Base-by-base conservation (phyloP, 805 yeast genomes). In the Wickerhamomyces pijperi region DNA sequence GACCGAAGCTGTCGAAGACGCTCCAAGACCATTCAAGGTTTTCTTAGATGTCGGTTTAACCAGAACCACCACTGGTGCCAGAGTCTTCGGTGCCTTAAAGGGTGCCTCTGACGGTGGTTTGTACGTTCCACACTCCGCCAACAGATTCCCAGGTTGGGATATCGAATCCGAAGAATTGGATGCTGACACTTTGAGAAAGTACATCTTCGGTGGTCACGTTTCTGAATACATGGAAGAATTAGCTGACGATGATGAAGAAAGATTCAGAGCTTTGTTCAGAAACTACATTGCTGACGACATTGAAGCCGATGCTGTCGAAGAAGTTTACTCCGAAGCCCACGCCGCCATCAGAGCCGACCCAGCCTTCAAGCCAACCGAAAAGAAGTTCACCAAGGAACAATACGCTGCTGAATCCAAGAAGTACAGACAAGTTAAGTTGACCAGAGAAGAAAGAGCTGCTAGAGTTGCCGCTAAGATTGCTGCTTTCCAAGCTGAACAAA, bases 121-220 rank as follows among this genome's bases (percentile, higher is more conserved):
- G 63, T 86, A 83, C 88, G 76, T 92, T 65, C 98, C 98, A 58
- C 98, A 92, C 88, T 86, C 95, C 59, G 84, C 95, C 65, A 88
- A 88, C 80, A 88, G 98, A 82, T 92, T 88, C 95, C 98, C 98
- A 72, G 98, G 98, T 76, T 92, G 90, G 94, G 98, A 92, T 72
- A 85, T 90, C 61, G 98, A 92, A 78, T 64, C 82, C 60, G 95
- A 92, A 77, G 98, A 92, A 76, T 80, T 92, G 61, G 98, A 92
- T 66, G 86, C 96, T 60, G 98, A 92, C 67, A 70, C 78, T 57
- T 80, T 92, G 70, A 86, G 97, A 86, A 86, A 85, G 74, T 92
- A 92, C 94, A 92, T 92, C 78, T 82, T 90, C 66, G 97, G 95
- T 77, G 97, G 97, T 71, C 98, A 92, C 83, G 88, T 92, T 64